A percentile compares a stretch with the other conserved stretches of the same genome.
Conservation (phyloP, 2,329 filamentous ascomycete species). For the Bimuria novae-zelandiae region DNA sequence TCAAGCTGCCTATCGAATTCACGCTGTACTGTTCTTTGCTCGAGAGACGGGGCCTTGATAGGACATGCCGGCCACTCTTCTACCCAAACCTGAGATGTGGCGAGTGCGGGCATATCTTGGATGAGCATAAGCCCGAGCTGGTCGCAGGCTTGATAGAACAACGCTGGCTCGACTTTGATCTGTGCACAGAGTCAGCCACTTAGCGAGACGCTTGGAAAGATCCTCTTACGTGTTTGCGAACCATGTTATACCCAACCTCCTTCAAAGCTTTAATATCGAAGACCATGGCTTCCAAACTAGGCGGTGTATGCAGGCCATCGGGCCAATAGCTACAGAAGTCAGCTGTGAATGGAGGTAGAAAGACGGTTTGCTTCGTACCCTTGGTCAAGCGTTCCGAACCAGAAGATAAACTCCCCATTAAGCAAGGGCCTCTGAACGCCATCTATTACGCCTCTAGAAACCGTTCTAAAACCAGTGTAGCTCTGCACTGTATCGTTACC, state of each 20-base stretch:
- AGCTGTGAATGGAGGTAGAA: too few relatives aligned
- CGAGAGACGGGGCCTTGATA: neutral
- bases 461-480: slow-evolving; percentile 72
- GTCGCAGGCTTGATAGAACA: slow-evolving; percentile 72
- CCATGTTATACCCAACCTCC: slow-evolving; percentile 69
- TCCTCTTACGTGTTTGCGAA: slow-evolving; percentile 68
- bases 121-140: slow-evolving; percentile 68
- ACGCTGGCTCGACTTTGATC: slow-evolving; percentile 70
- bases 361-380: too few relatives aligned
- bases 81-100: neutral
- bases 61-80: slow-evolving; percentile 23
- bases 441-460: slow-evolving; percentile 60
- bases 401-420: slow-evolving; percentile 71
- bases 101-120: slow-evolving; percentile 72
- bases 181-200: slow-evolving; percentile 19
- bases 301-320: slow-evolving; percentile 69
- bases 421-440: slow-evolving; percentile 65
- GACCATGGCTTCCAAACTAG: slow-evolving; percentile 68
- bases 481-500: slow-evolving; percentile 61
- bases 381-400: slow-evolving; percentile 71
- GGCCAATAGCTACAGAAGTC: slow-evolving; percentile 63
- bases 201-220: neutral
- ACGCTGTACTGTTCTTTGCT: slow-evolving; percentile 57
- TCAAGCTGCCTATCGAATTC: slow-evolving; percentile 70
- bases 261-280: slow-evolving; percentile 69